Conservation (phyloP, 2,329 filamentous ascomycete species). For the Diaporthe velutina region DNA sequence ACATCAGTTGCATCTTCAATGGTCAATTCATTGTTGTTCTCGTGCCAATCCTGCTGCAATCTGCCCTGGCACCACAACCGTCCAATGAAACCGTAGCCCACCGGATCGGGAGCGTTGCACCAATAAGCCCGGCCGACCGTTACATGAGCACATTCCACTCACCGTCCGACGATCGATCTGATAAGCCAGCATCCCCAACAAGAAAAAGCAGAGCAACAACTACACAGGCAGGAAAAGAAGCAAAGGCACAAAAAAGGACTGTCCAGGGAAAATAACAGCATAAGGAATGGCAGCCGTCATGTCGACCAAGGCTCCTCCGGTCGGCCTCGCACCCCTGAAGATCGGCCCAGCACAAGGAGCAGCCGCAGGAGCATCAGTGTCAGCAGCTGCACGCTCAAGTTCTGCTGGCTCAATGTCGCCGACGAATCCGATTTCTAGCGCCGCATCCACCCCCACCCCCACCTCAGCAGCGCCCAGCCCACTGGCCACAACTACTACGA, state of each 20-base stretch:
- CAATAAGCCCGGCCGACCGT: neutral
- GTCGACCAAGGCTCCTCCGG: conserved; percentile 29
- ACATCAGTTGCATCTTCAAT: neutral
- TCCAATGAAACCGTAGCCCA: conserved; percentile 29
- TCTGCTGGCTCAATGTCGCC: conserved; percentile 25
- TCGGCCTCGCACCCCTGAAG: conserved; percentile 35
- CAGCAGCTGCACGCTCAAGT: neutral
- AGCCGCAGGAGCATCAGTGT: neutral
- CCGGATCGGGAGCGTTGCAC: conserved; percentile 18
- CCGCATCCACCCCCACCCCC: conserved; percentile 38
- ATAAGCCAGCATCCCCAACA: neutral
- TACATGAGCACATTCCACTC: neutral
- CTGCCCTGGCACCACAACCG: conserved; percentile 2
- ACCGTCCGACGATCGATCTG: conserved; percentile 16
- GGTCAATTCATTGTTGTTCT: neutral
- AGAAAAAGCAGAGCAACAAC: neutral
- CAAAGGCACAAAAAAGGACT: neutral
- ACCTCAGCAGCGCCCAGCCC: conserved; percentile 31
- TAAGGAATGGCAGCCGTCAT: conserved; percentile 22
- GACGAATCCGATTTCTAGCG: conserved; percentile 37
- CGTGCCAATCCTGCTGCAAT: neutral
- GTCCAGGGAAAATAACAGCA: neutral
- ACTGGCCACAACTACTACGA: conserved; percentile 1
- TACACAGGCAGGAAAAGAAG: neutral
- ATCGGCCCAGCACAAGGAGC: conserved; percentile 25